Conservation (phyloP, 2,329 filamentous ascomycete species). For the Hymenoscyphus albidus region DNA sequence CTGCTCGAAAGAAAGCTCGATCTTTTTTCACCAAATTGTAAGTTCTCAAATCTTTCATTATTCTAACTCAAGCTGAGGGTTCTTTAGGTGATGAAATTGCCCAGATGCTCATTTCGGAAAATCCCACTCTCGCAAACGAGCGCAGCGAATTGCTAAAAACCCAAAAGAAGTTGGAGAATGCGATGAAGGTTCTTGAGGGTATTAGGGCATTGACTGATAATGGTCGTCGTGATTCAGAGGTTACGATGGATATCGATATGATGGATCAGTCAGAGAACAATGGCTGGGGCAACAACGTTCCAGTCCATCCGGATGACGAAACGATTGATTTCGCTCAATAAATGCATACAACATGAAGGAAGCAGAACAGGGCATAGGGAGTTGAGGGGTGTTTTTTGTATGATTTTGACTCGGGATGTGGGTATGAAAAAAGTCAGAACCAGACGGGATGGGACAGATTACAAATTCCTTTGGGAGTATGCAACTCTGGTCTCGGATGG, state of each 20-base stretch:
- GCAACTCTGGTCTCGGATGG: background rate
- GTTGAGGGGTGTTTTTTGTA: background rate
- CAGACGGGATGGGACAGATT: background rate
- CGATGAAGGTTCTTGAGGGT: background rate
- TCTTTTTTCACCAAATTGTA: constrained; percentile 13
- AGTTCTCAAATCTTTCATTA: background rate
- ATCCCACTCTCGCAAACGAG: background rate
- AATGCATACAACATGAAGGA: background rate
- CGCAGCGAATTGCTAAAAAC: background rate
- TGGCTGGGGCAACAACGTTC: background rate
- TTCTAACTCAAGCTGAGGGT: too few species aligned
- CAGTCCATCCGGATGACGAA: too few species aligned
- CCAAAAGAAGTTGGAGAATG: background rate
- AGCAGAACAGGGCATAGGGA: background rate
- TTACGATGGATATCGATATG: background rate
- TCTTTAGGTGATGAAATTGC: constrained; percentile 9
- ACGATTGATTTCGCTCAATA: too few species aligned
- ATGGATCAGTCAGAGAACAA: background rate
- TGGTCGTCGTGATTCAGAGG: background rate
- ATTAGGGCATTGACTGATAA: background rate
- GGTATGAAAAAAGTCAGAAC: background rate
- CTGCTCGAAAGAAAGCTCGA: constrained; percentile 19
- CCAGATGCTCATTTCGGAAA: constrained; percentile 3
- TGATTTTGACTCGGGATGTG: background rate
- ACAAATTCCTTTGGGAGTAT: background rate